Base-by-base conservation (phyloP, 1,139 yeast species). In the Groenewaldozyma auringiensis region DNA sequence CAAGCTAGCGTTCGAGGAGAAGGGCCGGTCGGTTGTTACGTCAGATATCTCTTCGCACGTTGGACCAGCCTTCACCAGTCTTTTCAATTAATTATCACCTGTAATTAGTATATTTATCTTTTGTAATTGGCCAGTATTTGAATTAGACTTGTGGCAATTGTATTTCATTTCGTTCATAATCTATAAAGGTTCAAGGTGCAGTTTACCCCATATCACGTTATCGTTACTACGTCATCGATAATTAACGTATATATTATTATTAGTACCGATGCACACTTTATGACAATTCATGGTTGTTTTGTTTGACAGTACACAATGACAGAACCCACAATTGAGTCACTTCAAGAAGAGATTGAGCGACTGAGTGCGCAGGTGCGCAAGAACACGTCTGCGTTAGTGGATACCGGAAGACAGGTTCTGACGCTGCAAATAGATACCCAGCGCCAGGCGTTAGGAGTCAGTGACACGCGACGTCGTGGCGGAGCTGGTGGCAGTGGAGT, bases 1-100 rank as follows among this genome's bases (percentile, higher is more conserved):
- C 1, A 60, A 66, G 21, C 67, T 71, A 51, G 96, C 97, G 0
- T 92, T 70, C 58, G 66, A 69, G 22, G 69, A 70, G 42, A 73
- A 79, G 49, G 86, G 87, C 2, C 69, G 98, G 44, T 75, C 94
- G 3, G 81, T 88, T 83, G 86, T 86, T 59, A 86, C 98, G 0
- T 78, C 89, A 1, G 85, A 88, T 61, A 67, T 92, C 22, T 88
- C 88, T 50, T 72, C 75, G 46, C 74, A 71, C 50, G 78, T 89
- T 21, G 84, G 86, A 1, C 69, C 68, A 9, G 81, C 92, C 0
- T 87, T 74, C 57, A 57, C 58, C 6, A 8, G 9, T 9, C 20
- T 33, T 25, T 25, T 25, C 29, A 11, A 25, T 8, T 25, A n/a
- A n/a, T n/a, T n/a, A n/a, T n/a, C n/a, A n/a, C n/a, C n/a, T n/a